phyloP scores from a whole-genome alignment of 106 monocot genomes.

The Xerophyta viscosa region DNA sequence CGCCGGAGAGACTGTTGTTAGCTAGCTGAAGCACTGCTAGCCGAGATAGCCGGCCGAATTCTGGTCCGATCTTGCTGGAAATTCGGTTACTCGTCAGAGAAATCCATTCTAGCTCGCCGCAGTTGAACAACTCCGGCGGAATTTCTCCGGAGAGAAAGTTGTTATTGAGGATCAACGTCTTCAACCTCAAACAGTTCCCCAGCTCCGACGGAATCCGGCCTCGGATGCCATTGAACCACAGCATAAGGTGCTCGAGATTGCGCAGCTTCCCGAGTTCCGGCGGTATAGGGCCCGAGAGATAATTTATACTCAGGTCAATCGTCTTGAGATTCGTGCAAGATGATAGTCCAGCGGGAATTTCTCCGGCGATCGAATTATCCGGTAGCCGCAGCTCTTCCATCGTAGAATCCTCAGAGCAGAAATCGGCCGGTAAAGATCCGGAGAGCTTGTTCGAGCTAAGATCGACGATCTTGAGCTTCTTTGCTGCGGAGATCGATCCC shows the following conservation, averaged over 20 bases:
- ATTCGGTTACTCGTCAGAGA: conserved; percentile 64
- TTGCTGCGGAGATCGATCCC: conserved; percentile 30
- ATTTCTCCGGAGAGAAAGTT: conserved; percentile 58
- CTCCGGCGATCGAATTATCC: conserved; percentile 54
- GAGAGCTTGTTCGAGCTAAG: conserved; percentile 61
- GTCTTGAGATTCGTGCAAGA: conserved; percentile 40
- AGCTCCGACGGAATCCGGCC: conserved; percentile 56
- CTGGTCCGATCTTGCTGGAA: conserved; percentile 30
- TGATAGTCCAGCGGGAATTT: conserved; percentile 35
- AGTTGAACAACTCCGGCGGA: conserved; percentile 46
- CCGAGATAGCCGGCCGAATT: conserved; percentile 49
- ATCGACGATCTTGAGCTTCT: conserved; percentile 46
- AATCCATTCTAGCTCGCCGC: conserved; percentile 69
- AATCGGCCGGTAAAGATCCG: conserved; percentile 23
- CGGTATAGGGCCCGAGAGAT: conserved; percentile 56
- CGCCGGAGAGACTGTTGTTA: conserved; percentile 58
- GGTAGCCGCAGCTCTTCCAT: conserved; percentile 68
- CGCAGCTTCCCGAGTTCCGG: conserved; percentile 42
- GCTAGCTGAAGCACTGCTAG: conserved; percentile 72
- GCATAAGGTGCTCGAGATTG: conserved; percentile 58
- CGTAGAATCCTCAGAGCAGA: conserved; percentile 35
- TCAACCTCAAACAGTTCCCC: conserved; percentile 47
- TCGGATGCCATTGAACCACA: conserved; percentile 60
- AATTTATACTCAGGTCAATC: conserved; percentile 64
- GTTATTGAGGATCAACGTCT: conserved; percentile 81